These are phyloP conservation scores for Emericellopsis cladophorae DNA, from an alignment of 2,329 filamentous ascomycete genomes.

Conservation along the genomic window DNA sequence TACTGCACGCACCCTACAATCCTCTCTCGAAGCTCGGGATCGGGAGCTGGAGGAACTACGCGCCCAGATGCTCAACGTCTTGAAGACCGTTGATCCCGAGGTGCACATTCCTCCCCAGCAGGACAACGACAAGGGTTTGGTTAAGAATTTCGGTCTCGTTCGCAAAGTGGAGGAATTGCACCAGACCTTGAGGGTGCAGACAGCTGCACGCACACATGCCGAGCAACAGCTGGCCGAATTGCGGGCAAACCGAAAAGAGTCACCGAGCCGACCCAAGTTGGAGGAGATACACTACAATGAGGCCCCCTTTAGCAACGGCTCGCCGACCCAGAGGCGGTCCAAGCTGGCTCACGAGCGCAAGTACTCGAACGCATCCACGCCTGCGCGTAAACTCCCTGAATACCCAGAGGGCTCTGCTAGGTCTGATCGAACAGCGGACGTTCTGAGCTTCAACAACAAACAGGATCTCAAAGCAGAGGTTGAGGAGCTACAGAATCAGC, in stretches of 20 bases:
- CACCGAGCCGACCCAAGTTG: slow-evolving; percentile 58
- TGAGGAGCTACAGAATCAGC: slow-evolving; percentile 84
- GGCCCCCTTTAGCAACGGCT: slow-evolving; percentile 57
- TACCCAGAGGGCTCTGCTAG: slow-evolving; percentile 59
- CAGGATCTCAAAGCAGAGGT: slow-evolving; percentile 87
- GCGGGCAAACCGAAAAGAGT: slow-evolving; percentile 61
- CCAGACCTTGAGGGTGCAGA: slow-evolving; percentile 72
- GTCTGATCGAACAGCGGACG: slow-evolving; percentile 74
- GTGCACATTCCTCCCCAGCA: slow-evolving; percentile 50
- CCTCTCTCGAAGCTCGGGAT: slow-evolving; percentile 66
- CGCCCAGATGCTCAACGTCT: slow-evolving; percentile 65
- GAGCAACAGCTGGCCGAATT: slow-evolving; percentile 73
- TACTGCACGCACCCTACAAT: slow-evolving; percentile 71
- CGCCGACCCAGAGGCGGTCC: slow-evolving; percentile 55
- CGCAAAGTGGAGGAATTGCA: slow-evolving; percentile 82
- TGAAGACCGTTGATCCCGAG: slow-evolving; percentile 78
- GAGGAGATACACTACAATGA: slow-evolving; percentile 85
- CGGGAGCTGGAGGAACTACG: slow-evolving; percentile 72
- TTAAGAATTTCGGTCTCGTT: slow-evolving; percentile 70
- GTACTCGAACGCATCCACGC: slow-evolving; percentile 66
- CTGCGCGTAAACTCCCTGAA: slow-evolving; percentile 58
- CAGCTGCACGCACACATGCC: slow-evolving; percentile 67
- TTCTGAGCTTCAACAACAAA: slow-evolving; percentile 70
- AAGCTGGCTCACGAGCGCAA: slow-evolving; percentile 35
- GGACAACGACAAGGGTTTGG: slow-evolving; percentile 54